These are phyloP conservation scores for Exophiala lecanii-corni DNA, from an alignment of 2,329 filamentous ascomycete species.

Conservation along the genomic window DNA sequence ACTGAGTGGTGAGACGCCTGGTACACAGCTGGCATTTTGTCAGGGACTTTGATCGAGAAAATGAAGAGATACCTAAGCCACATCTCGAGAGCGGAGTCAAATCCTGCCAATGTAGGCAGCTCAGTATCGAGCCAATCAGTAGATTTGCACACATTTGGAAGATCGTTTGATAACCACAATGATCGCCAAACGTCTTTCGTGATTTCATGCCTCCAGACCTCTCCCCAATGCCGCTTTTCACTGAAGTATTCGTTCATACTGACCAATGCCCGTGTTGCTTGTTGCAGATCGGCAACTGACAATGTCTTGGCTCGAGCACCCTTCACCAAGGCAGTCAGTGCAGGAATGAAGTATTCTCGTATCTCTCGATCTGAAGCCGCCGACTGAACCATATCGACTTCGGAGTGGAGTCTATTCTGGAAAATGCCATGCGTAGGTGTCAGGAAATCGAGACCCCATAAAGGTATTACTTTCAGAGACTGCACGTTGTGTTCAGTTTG, in stretches of 20 bases:
- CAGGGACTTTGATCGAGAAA: conserved; percentile 54
- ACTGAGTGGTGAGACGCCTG: conserved; percentile 61
- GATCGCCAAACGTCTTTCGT: conserved; percentile 45
- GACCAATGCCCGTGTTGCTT: conserved; percentile 46
- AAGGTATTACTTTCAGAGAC: conserved; percentile 50
- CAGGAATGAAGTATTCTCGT: conserved; percentile 50
- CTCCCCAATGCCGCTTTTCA: conserved; percentile 44
- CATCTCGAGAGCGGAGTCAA: conserved; percentile 37
- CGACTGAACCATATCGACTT: conserved; percentile 46
- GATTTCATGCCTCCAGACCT: conserved; percentile 44
- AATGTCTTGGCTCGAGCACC: conserved; percentile 46
- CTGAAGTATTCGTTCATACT: conserved; percentile 49
- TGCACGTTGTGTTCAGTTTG: conserved; percentile 54
- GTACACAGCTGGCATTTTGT: conserved; percentile 55
- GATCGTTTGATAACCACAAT: conserved; percentile 44
- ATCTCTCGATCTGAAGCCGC: conserved; percentile 45
- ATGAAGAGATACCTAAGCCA: conserved; percentile 49
- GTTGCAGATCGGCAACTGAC: conserved; percentile 40
- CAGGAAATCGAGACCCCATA: conserved; percentile 53
- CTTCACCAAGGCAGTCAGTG: conserved; percentile 47
- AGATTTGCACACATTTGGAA: conserved; percentile 36
- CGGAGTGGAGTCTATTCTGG: conserved; percentile 49
- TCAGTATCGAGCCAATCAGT: conserved; percentile 37
- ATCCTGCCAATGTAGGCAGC: conserved; percentile 34
- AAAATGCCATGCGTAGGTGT: conserved; percentile 52